Conservation (phyloP, 352 stramenopile genomes). For the Phytopythium litorale region DNA sequence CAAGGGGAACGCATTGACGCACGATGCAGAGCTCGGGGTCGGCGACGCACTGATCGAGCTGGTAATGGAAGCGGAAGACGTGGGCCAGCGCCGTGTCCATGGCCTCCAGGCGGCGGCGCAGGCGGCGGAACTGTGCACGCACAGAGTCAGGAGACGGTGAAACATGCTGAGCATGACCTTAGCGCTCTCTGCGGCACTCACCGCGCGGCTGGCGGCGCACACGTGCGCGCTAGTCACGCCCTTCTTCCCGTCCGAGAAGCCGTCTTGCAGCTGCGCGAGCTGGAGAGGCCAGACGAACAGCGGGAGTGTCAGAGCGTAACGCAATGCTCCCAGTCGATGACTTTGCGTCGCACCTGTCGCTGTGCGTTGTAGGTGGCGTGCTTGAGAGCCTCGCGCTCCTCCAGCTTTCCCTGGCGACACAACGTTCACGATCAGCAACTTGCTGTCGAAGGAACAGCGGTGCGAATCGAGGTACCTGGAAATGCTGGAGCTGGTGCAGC, state of each 20-base stretch:
- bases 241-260: slow-evolving; percentile 13
- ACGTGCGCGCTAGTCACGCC: not conserved
- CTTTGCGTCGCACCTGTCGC: slow-evolving; percentile 18
- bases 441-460: too few relatives aligned
- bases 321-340: not conserved
- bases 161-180: not conserved
- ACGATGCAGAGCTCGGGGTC: slow-evolving; percentile 38
- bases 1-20: not conserved
- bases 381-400: slow-evolving; percentile 25
- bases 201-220: not conserved
- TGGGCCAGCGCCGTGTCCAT: slow-evolving; percentile 37
- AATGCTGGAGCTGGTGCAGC: slow-evolving; percentile 24
- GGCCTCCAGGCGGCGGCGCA: slow-evolving; percentile 26
- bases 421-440: not conserved
- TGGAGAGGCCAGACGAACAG: not conserved
- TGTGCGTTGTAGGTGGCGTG: slow-evolving; percentile 24
- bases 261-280: slow-evolving; percentile 17
- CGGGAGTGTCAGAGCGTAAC: not conserved
- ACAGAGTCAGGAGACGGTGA: not conserved
- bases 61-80: slow-evolving; percentile 47
- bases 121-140: slow-evolving; percentile 21
- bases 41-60: slow-evolving; percentile 34
- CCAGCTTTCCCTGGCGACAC: slow-evolving; percentile 18
- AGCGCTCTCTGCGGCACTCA: not conserved
- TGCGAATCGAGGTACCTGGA: slow-evolving; percentile 17